Evolutionary conservation across 2,329 filamentous ascomycete species (phyloP), one percentile per base, ranked within the genome.

Genomic region (Helicocarpus griseus): DNA sequence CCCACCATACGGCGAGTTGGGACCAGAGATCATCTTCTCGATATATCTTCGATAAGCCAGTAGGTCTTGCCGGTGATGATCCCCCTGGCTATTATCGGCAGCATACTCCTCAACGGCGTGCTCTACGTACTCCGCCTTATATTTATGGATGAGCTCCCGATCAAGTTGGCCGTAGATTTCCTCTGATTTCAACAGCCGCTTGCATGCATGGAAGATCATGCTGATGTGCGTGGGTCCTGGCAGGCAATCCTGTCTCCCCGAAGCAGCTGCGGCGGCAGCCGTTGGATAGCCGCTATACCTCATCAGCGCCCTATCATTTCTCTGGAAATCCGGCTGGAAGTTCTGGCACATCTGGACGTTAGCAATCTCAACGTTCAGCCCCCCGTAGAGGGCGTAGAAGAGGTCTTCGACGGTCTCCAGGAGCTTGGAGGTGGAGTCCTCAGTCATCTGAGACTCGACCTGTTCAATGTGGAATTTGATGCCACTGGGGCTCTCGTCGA

Each of bases 301-400:
- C 19, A 4, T 47, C 17, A 48, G 51, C 11, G 52, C 50, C 22
- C 53, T 13, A n/a, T 57, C 58, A n/a, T 57, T 59, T 6, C 58
- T 5, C 17, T 19, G 58, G 19, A 58, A 46, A 39, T 62, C 58
- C 17, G 61, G 53, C 19, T 58, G 54, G 51, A 64, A 69, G 14
- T 59, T 61, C 36, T 61, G 52, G 50, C 64, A 68, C 19, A 70
- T 61, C 19, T 71, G 64, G 26, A 67, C 59, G 17, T 58, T 65
- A 5, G 61, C 61, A 33, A 70, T 63, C 48, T 72, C 69, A 40
- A 66, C 60, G n/a, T 64, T 58, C 5, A 72, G 44, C 31, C 67
- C 61, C 2, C 68, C 59, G 49, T 68, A 69, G 22, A 69, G 49
- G 9, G 63, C 58, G 49, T 70, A 69, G 49, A 63, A 71, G 6